Evolutionary conservation across 495 filamentous ascomycete species (phyloP), one percentile per base, ranked within the genome.

Genomic region (Tuber calosporum): DNA sequence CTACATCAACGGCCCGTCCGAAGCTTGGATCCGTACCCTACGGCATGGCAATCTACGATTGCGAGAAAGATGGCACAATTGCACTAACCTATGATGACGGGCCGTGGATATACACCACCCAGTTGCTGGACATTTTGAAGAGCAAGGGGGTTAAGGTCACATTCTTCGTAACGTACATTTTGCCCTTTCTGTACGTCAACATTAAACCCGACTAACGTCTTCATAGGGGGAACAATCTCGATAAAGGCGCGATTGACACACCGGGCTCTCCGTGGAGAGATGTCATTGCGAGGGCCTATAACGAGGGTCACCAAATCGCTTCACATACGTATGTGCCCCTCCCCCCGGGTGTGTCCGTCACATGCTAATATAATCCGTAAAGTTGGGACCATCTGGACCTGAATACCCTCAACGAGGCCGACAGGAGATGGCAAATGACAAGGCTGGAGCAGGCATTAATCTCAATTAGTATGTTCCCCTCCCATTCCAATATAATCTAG

Each of bases 41-140:
- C 43, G 78, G 79, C 40, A 7, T 34, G 3, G 26, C 45, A n/a
- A 75, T 80, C 37, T 74, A 66, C 41, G 58, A 62, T 1, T 80
- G 79, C 37, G 39, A n/a, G 0, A 41, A 4, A 30, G 15, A 17
- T 0, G 70, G 74, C 5, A 69, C 62, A 6, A 78, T 80, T 73
- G 76, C 80, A 7, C 72, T 81, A 68, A 92, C 91, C 0, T 94
- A 87, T 80, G 91, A 93, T 71, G 91, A 94, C 78, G 91, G 91
- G 0, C 90, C 91, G 13, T 89, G 88, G 68, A 82, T 86, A 42
- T 91, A 88, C 80, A 92, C 90, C 0, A 79, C 76, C 13, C 85
- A 88, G 71, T 83, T 92, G 36, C 85, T 93, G 20, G 87, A 92
- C 77, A 76, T 90, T 26, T 85, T 93, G 41, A 83, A 84, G 66